Evolutionary conservation across 2,329 filamentous ascomycete genomes (phyloP).

Genomic region (Penicillium sp.): DNA sequence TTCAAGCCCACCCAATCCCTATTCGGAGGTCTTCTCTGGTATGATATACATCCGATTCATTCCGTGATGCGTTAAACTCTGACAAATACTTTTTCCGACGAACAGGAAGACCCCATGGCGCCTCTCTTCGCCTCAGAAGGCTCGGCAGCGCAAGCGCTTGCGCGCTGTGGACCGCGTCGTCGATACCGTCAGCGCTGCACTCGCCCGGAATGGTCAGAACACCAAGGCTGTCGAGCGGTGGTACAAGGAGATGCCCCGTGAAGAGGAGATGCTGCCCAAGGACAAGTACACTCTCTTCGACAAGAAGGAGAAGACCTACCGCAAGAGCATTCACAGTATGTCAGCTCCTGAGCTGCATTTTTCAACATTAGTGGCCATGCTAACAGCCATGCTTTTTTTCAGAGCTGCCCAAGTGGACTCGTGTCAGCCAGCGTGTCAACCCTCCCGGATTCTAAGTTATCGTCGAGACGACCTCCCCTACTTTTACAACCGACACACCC

Average conservation of each 20-base stretch:
- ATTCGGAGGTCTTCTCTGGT: conserved; percentile 81
- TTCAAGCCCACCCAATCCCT: conserved; percentile 78
- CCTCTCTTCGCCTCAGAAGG: conserved; percentile 87
- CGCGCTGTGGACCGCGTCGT: conserved; percentile 86
- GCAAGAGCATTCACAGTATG: conserved; percentile 97
- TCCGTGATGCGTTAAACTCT: conserved; percentile 2
- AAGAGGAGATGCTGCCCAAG: conserved; percentile 90
- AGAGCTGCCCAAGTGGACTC: conserved; percentile 92
- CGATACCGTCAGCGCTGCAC: conserved; percentile 74
- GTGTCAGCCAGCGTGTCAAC: conserved; percentile 90
- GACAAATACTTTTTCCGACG: conserved; percentile 10
- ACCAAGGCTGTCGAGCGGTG: conserved; percentile 80
- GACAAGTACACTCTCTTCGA: conserved; percentile 99
- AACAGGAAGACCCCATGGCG: conserved; percentile 94
- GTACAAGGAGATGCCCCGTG: conserved; percentile 94
- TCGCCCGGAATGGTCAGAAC: conserved; percentile 68
- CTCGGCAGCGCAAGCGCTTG: conserved; percentile 78
- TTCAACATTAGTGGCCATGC: neutral
- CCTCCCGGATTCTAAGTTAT: conserved; percentile 79
- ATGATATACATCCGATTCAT: conserved; percentile 20
- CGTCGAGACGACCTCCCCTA: neutral
- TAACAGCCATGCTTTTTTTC: conserved; percentile 5
- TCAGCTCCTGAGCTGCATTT: conserved; percentile 26
- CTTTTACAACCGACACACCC: conserved; percentile 2
- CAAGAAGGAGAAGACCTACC: conserved; percentile 89